Conservation (phyloP, 2,329 filamentous ascomycete species). For the Calycina marina region DNA sequence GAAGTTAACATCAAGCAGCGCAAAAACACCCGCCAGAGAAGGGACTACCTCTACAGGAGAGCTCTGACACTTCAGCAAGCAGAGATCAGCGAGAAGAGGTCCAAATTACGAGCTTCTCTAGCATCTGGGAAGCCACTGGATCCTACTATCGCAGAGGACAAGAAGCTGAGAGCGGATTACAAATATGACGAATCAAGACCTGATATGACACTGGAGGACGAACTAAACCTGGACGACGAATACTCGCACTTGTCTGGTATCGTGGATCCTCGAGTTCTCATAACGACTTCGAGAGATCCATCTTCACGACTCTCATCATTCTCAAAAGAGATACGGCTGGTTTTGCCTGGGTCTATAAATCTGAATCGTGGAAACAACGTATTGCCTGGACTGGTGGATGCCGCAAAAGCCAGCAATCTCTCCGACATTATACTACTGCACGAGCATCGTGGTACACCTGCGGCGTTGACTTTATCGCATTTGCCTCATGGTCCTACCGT, state of each 20-base stretch:
- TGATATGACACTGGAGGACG: conserved; percentile 51
- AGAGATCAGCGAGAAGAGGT: conserved; percentile 81
- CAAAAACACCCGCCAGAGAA: conserved; percentile 62
- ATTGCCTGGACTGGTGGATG: conserved; percentile 69
- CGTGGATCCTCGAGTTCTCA: conserved; percentile 74
- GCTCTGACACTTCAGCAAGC: conserved; percentile 80
- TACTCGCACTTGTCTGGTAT: conserved; percentile 85
- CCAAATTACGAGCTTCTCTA: conserved; percentile 72
- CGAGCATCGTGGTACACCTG: conserved; percentile 85
- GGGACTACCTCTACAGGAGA: conserved; percentile 82
- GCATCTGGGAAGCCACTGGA: conserved; percentile 81
- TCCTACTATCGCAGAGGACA: conserved; percentile 73
- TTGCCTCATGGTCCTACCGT: conserved; percentile 80
- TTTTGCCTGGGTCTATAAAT: conserved; percentile 73
- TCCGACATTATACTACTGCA: conserved; percentile 79
- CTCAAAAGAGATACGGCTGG: conserved; percentile 75
- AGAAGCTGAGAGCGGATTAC: conserved; percentile 69
- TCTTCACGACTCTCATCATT: conserved; percentile 77
- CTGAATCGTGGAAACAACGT: conserved; percentile 87
- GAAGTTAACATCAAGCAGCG: conserved; percentile 34
- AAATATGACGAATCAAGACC: conserved; percentile 79
- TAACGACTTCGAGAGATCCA: conserved; percentile 82
- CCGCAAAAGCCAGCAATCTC: conserved; percentile 65
- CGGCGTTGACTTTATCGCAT: conserved; percentile 74
- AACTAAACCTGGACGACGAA: conserved; percentile 72